Percentiles rank a stretch among this genome's conserved stretches.
Conservation (phyloP, 2,329 filamentous ascomycete genomes). For the Clonostachys chloroleuca region DNA sequence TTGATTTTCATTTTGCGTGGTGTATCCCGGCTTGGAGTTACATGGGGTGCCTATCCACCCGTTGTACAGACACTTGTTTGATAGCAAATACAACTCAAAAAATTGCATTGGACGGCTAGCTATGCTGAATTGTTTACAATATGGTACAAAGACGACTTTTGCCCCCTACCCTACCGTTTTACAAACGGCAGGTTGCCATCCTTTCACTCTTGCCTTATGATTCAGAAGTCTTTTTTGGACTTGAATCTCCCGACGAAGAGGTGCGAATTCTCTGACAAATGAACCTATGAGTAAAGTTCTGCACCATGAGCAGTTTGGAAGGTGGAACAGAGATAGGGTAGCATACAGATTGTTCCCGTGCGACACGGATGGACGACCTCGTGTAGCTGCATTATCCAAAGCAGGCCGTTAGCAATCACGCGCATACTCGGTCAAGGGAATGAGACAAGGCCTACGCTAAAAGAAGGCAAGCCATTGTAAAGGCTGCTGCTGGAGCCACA, state of each 20-base stretch:
- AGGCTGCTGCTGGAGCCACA: constrained; percentile 45
- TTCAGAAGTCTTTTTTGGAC: background rate
- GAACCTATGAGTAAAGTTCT: too few relatives aligned
- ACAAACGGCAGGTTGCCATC: background rate
- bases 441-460: constrained; percentile 29
- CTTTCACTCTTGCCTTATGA: background rate
- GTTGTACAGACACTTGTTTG: too few relatives aligned
- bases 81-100: too few relatives aligned
- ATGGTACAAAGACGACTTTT: background rate
- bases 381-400: constrained; percentile 24
- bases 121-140: too few relatives aligned
- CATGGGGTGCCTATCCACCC: too few relatives aligned
- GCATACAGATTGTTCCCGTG: constrained; percentile 24
- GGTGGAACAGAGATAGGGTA: background rate
- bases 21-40: too few relatives aligned
- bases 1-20: too few relatives aligned
- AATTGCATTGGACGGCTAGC: too few relatives aligned
- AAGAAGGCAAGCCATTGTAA: constrained; percentile 47
- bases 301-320: too few relatives aligned
- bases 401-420: background rate
- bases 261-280: too few relatives aligned
- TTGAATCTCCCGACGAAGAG: background rate
- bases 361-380: constrained; percentile 32
- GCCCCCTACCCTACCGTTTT: background rate
- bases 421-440: too few relatives aligned